Percentiles rank a stretch among this genome's conserved stretches.
Evolutionary conservation across 1,284 basidiomycete species (phyloP).

Genomic region (Dichomitus squalens): DNA sequence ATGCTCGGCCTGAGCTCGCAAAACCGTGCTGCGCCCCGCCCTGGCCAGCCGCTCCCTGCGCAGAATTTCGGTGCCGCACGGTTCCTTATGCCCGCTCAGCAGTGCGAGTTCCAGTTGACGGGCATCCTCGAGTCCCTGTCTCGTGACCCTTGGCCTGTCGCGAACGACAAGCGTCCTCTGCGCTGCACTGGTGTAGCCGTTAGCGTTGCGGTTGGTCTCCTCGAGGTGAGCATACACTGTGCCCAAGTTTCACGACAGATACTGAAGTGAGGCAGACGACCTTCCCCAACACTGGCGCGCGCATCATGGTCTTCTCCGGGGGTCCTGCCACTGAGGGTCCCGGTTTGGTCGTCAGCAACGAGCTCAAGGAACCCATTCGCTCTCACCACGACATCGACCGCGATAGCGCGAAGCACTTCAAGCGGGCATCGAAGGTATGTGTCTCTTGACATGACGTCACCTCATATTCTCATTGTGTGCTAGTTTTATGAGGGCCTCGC

Average conservation of each 20-base stretch:
- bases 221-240: conserved; percentile 65
- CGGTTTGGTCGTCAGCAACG: conserved; percentile 94
- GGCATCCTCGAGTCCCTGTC: conserved; percentile 89
- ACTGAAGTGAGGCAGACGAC: conserved; percentile 57
- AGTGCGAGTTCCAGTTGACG: conserved; percentile 97
- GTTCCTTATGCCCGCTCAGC: conserved; percentile 92
- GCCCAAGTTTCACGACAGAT: no score
- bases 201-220: conserved; percentile 91
- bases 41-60: conserved; percentile 85
- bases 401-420: conserved; percentile 97
- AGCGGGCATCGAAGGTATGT: conserved; percentile 90
- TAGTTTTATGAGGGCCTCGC: conserved; percentile 96
- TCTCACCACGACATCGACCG: conserved; percentile 99
- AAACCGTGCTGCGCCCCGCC: conserved; percentile 79
- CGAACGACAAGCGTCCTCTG: conserved; percentile 93
- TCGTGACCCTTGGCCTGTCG: conserved; percentile 97
- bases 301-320: conserved; percentile 97
- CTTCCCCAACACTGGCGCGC: conserved; percentile 94
- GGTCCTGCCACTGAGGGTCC: conserved; percentile 98
- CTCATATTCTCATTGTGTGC: conserved; percentile 12
- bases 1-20: conserved; percentile 92
- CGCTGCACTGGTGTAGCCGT: conserved; percentile 96
- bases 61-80: conserved; percentile 86
- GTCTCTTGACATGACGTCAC: neutral
- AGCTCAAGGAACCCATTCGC: conserved; percentile 96